Conservation (phyloP, 164 flowering plant species). For the Aristolochia fimbriata region DNA sequence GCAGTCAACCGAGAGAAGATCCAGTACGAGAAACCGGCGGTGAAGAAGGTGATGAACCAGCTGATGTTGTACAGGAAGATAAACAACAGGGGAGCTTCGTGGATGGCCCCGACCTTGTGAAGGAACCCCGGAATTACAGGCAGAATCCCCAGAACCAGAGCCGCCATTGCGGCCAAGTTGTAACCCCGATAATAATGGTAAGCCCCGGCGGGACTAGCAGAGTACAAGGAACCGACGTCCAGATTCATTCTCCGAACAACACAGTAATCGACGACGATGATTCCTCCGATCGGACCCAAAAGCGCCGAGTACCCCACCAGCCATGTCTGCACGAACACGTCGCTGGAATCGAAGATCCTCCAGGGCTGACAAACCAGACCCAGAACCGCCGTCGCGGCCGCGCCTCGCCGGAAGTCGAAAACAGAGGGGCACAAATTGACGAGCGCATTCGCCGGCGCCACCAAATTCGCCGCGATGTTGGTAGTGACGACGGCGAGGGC, state of each 20-base stretch:
- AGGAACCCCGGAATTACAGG: slow-evolving; percentile 87
- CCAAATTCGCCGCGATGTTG: slow-evolving; percentile 85
- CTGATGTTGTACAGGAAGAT: slow-evolving; percentile 58
- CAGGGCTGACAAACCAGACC: slow-evolving; percentile 89
- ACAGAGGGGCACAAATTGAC: slow-evolving; percentile 68
- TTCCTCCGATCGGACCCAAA: slow-evolving; percentile 86
- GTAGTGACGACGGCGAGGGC: slow-evolving; percentile 80
- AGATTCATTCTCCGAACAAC: slow-evolving; percentile 34
- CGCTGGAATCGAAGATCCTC: slow-evolving; percentile 72
- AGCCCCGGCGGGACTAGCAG: slow-evolving; percentile 37
- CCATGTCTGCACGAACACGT: slow-evolving; percentile 93
- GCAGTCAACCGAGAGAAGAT: slow-evolving; percentile 16
- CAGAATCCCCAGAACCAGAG: slow-evolving; percentile 55
- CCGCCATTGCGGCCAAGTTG: slow-evolving; percentile 56
- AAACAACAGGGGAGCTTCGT: slow-evolving; percentile 25
- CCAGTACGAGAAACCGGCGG: slow-evolving; percentile 52
- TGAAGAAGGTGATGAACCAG: slow-evolving; percentile 79
- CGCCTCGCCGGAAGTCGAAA: slow-evolving; percentile 72
- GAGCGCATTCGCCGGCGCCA: slow-evolving; percentile 88
- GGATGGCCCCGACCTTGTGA: slow-evolving; percentile 51
- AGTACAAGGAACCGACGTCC: slow-evolving; percentile 45
- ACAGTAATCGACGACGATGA: slow-evolving; percentile 66
- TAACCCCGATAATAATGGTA: slow-evolving; percentile 67
- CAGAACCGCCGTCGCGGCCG: slow-evolving; percentile 60
- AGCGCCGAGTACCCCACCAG: slow-evolving; percentile 82